Evolutionary conservation across 441 rosid genomes (phyloP).

Genomic region (Viola pubescens): DNA sequence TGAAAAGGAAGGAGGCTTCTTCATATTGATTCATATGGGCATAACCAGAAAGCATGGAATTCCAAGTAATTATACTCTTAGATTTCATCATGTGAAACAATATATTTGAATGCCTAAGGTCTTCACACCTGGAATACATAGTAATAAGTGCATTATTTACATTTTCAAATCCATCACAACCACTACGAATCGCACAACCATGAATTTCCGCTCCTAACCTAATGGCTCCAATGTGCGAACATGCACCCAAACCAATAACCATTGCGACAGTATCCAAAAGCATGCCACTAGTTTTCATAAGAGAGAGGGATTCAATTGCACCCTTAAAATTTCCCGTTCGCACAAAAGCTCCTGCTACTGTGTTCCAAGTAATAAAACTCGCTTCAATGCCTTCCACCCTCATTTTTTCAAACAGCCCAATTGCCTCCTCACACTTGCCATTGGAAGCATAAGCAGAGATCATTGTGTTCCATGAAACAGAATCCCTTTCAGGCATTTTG

Average conservation of each 20-base stretch:
- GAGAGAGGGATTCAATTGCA: constrained; percentile 47
- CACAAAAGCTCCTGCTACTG: constrained; percentile 49
- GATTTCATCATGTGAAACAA: constrained; percentile 36
- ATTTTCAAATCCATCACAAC: constrained; percentile 31
- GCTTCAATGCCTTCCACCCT: constrained; percentile 28
- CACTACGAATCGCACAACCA: constrained; percentile 41
- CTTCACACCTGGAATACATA: constrained; percentile 61
- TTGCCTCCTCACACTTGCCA: constrained; percentile 62
- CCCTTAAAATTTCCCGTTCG: constrained; percentile 38
- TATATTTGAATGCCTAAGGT: constrained; percentile 34
- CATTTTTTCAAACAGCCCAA: constrained; percentile 52
- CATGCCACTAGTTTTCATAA: constrained; percentile 31
- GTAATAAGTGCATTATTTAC: constrained; percentile 59
- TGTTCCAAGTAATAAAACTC: constrained; percentile 60
- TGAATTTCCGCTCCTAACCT: constrained; percentile 58
- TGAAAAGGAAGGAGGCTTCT: constrained; percentile 51
- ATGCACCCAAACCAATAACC: constrained; percentile 64
- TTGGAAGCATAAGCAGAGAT: constrained; percentile 53
- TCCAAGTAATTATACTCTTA: constrained; percentile 56
- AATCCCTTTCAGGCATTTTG: constrained; percentile 54
- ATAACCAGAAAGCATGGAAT: constrained; percentile 62
- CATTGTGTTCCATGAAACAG: constrained; percentile 68
- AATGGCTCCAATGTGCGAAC: constrained; percentile 46
- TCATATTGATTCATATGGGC: constrained; percentile 43
- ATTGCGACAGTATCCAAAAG: constrained; percentile 55